Percentiles rank a stretch among this genome's conserved stretches.
Evolutionary conservation across 2,329 filamentous ascomycete genomes (phyloP).

Genomic region (Alternaria hordeiaustralica): DNA sequence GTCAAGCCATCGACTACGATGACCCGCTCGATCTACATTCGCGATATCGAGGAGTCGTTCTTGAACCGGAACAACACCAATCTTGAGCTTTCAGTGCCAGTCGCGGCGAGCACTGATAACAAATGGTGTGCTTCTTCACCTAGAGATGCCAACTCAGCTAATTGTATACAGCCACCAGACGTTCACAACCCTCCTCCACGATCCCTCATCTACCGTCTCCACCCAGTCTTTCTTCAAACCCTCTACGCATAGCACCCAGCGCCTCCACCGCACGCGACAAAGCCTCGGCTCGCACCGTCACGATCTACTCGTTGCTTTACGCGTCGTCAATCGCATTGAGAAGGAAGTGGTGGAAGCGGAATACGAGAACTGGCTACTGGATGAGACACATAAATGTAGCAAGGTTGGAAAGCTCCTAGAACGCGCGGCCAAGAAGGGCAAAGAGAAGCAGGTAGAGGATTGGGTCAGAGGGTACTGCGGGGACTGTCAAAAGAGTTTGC

Average conservation of each 20-base stretch:
- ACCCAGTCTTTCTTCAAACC: slow-evolving; percentile 29
- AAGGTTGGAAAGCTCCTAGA: slow-evolving; percentile 61
- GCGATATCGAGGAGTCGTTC: slow-evolving; percentile 75
- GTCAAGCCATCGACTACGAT: slow-evolving; percentile 80
- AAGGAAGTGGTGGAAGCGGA: slow-evolving; percentile 83
- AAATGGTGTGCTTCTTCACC: slow-evolving; percentile 30
- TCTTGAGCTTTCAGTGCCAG: slow-evolving; percentile 25
- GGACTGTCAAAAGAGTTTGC: slow-evolving; percentile 59
- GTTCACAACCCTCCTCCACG: slow-evolving; percentile 44
- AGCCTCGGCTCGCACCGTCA: slow-evolving; percentile 84
- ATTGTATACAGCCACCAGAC: slow-evolving; percentile 40
- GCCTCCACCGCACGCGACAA: slow-evolving; percentile 79
- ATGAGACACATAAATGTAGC: slow-evolving; percentile 78
- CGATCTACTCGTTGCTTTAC: slow-evolving; percentile 87
- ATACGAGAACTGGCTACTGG: slow-evolving; percentile 90
- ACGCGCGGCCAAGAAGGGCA: slow-evolving; percentile 44
- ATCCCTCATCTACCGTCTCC: slow-evolving; percentile 24
- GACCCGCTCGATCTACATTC: slow-evolving; percentile 83
- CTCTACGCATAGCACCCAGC: slow-evolving; percentile 51
- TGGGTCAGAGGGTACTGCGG: slow-evolving; percentile 69
- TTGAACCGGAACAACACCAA: slow-evolving; percentile 43
- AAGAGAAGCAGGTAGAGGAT: slow-evolving; percentile 55
- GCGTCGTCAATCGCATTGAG: slow-evolving; percentile 89
- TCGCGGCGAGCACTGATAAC: slow-evolving; percentile 24
- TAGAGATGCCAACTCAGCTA: slow-evolving; percentile 5